phyloP scores from a whole-genome alignment of 2,329 filamentous ascomycete genomes.

The Westerdykella aurantiaca region DNA sequence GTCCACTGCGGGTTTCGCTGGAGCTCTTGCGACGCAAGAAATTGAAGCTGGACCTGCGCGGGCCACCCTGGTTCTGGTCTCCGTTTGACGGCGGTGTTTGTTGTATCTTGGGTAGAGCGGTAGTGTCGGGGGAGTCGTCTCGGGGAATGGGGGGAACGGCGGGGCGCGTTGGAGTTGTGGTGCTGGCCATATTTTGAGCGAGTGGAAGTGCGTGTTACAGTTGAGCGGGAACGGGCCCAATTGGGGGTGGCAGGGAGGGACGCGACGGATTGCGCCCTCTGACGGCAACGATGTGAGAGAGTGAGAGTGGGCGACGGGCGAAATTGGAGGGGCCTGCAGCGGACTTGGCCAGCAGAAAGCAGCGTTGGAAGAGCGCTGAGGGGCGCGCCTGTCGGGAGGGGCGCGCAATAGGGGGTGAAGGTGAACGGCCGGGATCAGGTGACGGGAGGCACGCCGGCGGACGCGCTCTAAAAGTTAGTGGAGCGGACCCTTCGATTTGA shows the following conservation, averaged over 20 bases:
- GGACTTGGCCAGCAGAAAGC: constrained; percentile 1
- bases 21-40: constrained; percentile 36
- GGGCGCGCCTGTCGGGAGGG: neutral
- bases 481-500: too few relatives aligned
- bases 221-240: too few relatives aligned
- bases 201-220: too few relatives aligned
- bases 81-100: constrained; percentile 11
- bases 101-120: constrained; percentile 9
- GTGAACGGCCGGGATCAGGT: too few relatives aligned
- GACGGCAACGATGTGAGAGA: too few relatives aligned
- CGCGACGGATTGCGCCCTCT: too few relatives aligned
- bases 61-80: constrained; percentile 11
- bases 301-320: neutral
- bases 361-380: too few relatives aligned
- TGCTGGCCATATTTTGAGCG: constrained; percentile 21
- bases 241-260: too few relatives aligned
- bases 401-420: neutral
- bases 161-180: constrained; percentile 14
- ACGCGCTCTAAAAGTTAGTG: too few relatives aligned
- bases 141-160: constrained; percentile 11
- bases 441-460: too few relatives aligned
- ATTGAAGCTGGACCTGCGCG: constrained; percentile 30
- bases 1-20: constrained; percentile 19
- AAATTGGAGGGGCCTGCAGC: constrained; percentile 3
- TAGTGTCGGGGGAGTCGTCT: constrained; percentile 26